Evolutionary conservation across 2,329 filamentous ascomycete genomes (phyloP).

Genomic region (Venturia oleaginea): DNA sequence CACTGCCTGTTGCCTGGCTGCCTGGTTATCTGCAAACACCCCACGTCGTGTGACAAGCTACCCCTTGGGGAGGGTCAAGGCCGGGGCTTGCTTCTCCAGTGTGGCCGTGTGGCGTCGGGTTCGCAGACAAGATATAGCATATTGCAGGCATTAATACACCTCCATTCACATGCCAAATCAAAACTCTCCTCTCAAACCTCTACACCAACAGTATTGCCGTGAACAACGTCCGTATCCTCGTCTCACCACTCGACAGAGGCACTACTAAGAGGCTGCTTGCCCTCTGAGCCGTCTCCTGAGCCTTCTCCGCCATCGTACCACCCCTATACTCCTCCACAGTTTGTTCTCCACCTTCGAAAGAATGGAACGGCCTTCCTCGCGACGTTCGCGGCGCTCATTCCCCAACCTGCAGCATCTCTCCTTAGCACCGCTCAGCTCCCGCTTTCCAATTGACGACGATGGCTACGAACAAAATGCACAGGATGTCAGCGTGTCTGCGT

Average conservation of each 20-base stretch:
- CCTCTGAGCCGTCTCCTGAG: not conserved
- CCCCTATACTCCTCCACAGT: conserved; percentile 1
- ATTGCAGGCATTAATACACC: not conserved
- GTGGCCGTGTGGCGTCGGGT: not conserved
- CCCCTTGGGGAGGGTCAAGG: not conserved
- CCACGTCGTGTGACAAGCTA: not conserved
- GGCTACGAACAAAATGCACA: conserved; percentile 19
- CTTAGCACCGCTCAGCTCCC: conserved; percentile 49
- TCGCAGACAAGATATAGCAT: not conserved
- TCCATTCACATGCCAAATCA: not conserved
- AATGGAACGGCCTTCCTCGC: conserved; percentile 10
- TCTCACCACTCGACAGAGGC: not conserved
- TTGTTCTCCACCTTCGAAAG: not conserved
- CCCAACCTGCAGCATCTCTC: conserved; percentile 52
- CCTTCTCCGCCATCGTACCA: not conserved
- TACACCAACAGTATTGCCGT: not conserved
- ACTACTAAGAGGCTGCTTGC: not conserved
- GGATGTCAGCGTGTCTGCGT: conserved; percentile 24
- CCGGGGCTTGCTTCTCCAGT: not conserved
- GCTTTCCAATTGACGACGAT: conserved; percentile 43
- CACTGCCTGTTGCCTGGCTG: too few species aligned
- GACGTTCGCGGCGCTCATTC: conserved; percentile 41
- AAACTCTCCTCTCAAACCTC: not conserved
- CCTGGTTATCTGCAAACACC: not conserved
- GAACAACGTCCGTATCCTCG: not conserved